A percentile compares a stretch with the other conserved stretches of the same genome.
Conservation (phyloP, 495 filamentous ascomycete species). For the Rusavskia elegans region DNA sequence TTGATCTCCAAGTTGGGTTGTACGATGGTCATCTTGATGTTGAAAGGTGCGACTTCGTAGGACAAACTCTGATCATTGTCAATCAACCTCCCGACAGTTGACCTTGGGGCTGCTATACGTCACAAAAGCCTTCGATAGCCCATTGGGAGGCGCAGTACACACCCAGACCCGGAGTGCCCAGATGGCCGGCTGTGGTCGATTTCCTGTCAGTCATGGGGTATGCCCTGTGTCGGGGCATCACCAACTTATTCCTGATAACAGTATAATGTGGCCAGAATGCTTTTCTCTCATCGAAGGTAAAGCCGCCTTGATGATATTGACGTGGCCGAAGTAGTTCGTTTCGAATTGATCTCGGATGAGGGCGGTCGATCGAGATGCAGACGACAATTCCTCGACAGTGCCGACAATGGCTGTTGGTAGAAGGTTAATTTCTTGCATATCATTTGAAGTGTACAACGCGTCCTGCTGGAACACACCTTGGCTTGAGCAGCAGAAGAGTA, state of each 20-base stretch:
- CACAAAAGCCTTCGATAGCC: conserved; percentile 96
- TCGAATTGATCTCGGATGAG: conserved; percentile 83
- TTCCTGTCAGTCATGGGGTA: background rate
- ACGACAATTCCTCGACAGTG: conserved; percentile 77
- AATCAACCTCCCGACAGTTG: conserved; percentile 4
- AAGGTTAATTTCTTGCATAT: background rate
- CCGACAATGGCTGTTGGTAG: conserved; percentile 55
- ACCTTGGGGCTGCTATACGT: background rate
- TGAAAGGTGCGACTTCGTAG: conserved; percentile 95
- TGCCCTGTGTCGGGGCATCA: background rate
- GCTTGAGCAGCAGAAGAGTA: conserved; percentile 73
- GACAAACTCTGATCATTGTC: conserved; percentile 47
- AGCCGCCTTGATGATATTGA: conserved; percentile 87
- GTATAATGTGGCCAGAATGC: conserved; percentile 73
- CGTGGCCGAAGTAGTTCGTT: conserved; percentile 87
- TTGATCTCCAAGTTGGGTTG: conserved; percentile 78
- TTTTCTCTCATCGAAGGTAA: conserved; percentile 66
- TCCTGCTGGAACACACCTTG: conserved; percentile 39
- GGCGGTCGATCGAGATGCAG: conserved; percentile 53
- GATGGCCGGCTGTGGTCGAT: conserved; percentile 45
- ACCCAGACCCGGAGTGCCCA: conserved; percentile 80
- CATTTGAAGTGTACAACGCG: background rate
- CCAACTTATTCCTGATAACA: conserved; percentile 71
- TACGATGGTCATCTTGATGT: conserved; percentile 87
- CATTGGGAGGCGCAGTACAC: conserved; percentile 87